Evolutionary conservation across 768 basidiomycete genomes (phyloP).

Genomic region (Cantharellus cinnabarinus): DNA sequence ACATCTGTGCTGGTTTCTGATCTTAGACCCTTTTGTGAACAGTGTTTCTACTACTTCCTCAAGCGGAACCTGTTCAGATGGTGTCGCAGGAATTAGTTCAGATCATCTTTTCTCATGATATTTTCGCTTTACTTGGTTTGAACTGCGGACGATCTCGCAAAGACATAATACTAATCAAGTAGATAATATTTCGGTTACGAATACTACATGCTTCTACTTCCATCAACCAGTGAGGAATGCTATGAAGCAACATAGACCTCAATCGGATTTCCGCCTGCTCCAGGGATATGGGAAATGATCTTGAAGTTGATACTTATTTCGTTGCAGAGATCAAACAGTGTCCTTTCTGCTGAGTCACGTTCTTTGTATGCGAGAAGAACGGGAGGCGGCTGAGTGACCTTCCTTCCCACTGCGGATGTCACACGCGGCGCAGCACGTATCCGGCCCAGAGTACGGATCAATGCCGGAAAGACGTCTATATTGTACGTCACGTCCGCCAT

Average conservation of each 20-base stretch:
- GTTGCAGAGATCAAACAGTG: conserved; percentile 43
- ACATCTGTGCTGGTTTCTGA: background rate
- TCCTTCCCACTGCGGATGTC: conserved; percentile 7
- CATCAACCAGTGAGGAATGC: no score
- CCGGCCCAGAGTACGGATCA: conserved; percentile 42
- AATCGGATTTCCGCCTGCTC: conserved; percentile 41
- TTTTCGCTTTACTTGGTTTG: no score
- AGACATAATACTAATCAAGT: no score
- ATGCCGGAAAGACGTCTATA: conserved; percentile 59
- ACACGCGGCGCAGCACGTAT: conserved; percentile 21
- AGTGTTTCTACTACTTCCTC: conserved; percentile 74
- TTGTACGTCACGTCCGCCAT: conserved; percentile 93
- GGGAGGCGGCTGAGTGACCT: conserved; percentile 16
- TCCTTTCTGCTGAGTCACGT: conserved; percentile 54
- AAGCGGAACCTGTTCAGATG: conserved; percentile 65
- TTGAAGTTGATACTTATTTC: conserved; percentile 35
- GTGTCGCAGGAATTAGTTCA: conserved; percentile 43
- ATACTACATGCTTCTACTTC: no score
- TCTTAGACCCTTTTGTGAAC: background rate
- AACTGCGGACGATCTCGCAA: no score
- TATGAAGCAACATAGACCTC: conserved; percentile 29
- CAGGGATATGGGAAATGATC: conserved; percentile 31
- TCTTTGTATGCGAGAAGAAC: conserved; percentile 75
- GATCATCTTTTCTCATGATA: no score
- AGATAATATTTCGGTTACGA: no score